phyloP scores from a whole-genome alignment of 2,329 filamentous ascomycete species.

The Aspergillus fructus region DNA sequence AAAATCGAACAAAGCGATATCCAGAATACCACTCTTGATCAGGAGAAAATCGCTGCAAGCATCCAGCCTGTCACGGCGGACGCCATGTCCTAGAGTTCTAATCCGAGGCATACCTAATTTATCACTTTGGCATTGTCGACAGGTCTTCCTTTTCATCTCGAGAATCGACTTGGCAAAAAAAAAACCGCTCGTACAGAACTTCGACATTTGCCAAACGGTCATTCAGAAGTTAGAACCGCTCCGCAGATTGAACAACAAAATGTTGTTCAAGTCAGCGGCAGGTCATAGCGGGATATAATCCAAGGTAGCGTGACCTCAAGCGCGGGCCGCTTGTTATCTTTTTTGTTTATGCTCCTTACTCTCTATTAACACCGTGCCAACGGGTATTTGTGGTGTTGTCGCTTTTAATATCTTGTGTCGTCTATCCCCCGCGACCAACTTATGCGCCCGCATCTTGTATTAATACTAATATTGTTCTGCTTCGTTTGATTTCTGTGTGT shows the following conservation, averaged over 20 bases:
- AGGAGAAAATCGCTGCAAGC: constrained; percentile 5
- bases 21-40: neutral
- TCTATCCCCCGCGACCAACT: neutral
- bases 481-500: neutral
- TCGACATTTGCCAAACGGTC: neutral
- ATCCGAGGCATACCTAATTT: neutral
- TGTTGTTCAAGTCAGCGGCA: neutral
- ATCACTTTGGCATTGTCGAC: neutral
- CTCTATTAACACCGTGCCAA: neutral
- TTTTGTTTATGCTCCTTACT: neutral
- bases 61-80: neutral
- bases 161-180: neutral
- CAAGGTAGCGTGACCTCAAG: neutral
- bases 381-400: constrained; percentile 7
- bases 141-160: neutral
- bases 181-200: neutral
- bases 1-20: constrained; percentile 7
- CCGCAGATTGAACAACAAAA: neutral
- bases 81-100: neutral
- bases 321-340: neutral
- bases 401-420: constrained; percentile 11
- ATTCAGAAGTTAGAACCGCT: neutral
- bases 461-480: constrained; percentile 13
- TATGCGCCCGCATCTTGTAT: constrained; percentile 16
- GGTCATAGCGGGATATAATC: neutral